Conservation (phyloP, 2,329 filamentous ascomycete species). For the Penicillium sp. region DNA sequence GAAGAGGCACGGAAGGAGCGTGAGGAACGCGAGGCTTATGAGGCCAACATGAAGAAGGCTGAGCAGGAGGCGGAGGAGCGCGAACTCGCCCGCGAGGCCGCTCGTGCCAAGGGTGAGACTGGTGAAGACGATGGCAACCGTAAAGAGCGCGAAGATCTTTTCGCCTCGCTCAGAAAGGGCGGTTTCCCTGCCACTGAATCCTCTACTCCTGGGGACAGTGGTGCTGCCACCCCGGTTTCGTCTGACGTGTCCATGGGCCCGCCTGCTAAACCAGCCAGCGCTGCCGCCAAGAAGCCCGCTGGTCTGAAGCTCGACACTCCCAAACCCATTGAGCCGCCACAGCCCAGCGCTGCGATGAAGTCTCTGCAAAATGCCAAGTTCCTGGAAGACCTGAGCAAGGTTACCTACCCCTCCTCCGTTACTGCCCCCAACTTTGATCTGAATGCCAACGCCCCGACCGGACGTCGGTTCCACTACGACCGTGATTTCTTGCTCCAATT, state of each 20-base stretch:
- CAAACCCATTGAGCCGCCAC: constrained; percentile 82
- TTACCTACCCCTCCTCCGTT: constrained; percentile 79
- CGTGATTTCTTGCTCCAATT: constrained; percentile 94
- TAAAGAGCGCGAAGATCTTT: constrained; percentile 39
- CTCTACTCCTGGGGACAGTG: constrained; percentile 45
- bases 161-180: constrained; percentile 46
- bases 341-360: constrained; percentile 91
- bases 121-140: constrained; percentile 34
- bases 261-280: constrained; percentile 54
- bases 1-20: constrained; percentile 47
- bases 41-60: constrained; percentile 49
- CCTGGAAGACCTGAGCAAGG: constrained; percentile 72
- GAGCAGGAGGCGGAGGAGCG: constrained; percentile 49
- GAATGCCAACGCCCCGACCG: constrained; percentile 69
- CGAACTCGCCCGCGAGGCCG: constrained; percentile 44
- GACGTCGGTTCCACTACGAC: constrained; percentile 88
- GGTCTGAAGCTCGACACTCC: constrained; percentile 85
- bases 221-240: constrained; percentile 46
- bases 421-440: constrained; percentile 87
- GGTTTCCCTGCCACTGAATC: constrained; percentile 36
- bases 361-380: constrained; percentile 89
- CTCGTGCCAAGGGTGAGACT: constrained; percentile 35
- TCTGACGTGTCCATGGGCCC: constrained; percentile 49
- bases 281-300: constrained; percentile 71
- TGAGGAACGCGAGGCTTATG: constrained; percentile 45